A percentile compares a stretch with the other conserved stretches of the same genome.
Evolutionary conservation across 2,329 filamentous ascomycete genomes (phyloP).

Genomic region (Phialophora chinensis): DNA sequence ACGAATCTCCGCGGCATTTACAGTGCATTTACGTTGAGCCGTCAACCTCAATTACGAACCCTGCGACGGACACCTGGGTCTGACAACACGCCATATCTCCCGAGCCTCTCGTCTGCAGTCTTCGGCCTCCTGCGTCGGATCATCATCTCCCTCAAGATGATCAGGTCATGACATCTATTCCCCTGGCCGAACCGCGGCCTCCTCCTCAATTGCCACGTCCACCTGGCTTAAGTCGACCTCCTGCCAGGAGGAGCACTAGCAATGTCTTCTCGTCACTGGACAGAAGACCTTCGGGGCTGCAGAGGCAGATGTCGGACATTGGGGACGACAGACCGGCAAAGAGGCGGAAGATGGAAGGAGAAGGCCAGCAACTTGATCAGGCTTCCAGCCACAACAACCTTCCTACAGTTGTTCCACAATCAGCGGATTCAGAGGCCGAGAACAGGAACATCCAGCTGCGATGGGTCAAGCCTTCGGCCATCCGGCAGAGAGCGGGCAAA

Average conservation of each 20-base stretch:
- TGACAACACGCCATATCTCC: background rate
- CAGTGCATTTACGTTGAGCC: background rate
- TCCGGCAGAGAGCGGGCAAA: background rate
- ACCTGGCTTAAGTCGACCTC: constrained; percentile 25
- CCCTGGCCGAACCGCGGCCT: constrained; percentile 40
- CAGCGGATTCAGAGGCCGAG: constrained; percentile 2
- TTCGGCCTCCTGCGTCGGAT: constrained; percentile 9
- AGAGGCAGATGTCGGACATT: constrained; percentile 34
- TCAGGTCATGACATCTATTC: constrained; percentile 40
- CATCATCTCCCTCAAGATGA: constrained; percentile 35
- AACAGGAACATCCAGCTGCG: constrained; percentile 18
- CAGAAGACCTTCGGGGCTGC: constrained; percentile 19
- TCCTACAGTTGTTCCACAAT: background rate
- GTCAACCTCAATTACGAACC: background rate
- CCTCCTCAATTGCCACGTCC: constrained; percentile 30
- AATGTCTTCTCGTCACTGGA: constrained; percentile 17
- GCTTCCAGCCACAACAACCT: constrained; percentile 11
- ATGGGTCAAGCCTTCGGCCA: constrained; percentile 20
- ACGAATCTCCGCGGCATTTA: constrained; percentile 19
- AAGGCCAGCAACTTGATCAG: constrained; percentile 11
- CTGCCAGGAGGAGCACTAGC: constrained; percentile 20
- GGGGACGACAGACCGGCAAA: constrained; percentile 51
- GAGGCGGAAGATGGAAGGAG: constrained; percentile 41
- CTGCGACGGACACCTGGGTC: background rate
- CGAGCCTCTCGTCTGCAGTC: constrained; percentile 1